A percentile compares a stretch with the other conserved stretches of the same genome.
phyloP scores from a whole-genome alignment of 2,329 filamentous ascomycete species.

The Phaeophleospora eucalypticola region DNA sequence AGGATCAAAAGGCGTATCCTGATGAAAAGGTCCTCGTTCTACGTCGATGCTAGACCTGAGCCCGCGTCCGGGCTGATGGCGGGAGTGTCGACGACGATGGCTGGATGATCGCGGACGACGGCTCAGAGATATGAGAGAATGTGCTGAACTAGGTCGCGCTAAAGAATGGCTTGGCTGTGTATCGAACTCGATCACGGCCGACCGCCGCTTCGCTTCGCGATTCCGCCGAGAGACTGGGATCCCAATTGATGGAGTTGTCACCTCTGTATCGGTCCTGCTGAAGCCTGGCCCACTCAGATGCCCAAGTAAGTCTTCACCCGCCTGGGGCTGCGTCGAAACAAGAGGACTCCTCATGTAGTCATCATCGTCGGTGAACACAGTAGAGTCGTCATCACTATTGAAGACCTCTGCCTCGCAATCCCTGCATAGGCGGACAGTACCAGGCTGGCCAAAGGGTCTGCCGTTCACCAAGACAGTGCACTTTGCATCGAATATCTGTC shows the following conservation, averaged over 20 bases:
- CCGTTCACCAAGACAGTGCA: slow-evolving; percentile 91
- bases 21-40: slow-evolving; percentile 82
- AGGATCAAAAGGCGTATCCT: slow-evolving; percentile 65
- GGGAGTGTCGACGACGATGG: slow-evolving; percentile 83
- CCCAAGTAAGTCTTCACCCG: slow-evolving; percentile 12
- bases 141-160: slow-evolving; percentile 86
- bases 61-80: slow-evolving; percentile 74
- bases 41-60: slow-evolving; percentile 60
- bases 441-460: slow-evolving; percentile 78
- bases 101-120: slow-evolving; percentile 70
- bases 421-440: slow-evolving; percentile 84
- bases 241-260: slow-evolving; percentile 58
- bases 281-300: slow-evolving; percentile 22
- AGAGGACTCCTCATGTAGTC: slow-evolving; percentile 25
- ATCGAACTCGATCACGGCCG: slow-evolving; percentile 86
- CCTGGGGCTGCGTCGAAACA: slow-evolving; percentile 9
- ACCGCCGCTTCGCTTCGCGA: slow-evolving; percentile 76
- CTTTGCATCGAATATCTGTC: slow-evolving; percentile 97
- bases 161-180: slow-evolving; percentile 65
- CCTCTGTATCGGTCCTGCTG: slow-evolving; percentile 27
- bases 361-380: slow-evolving; percentile 73
- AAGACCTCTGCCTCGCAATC: slow-evolving; percentile 89
- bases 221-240: slow-evolving; percentile 61
- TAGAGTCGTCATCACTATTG: slow-evolving; percentile 76
- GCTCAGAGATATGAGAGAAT: slow-evolving; percentile 72